Conservation (phyloP, 2,329 filamentous ascomycete species). For the Aspergillus clavatus region DNA sequence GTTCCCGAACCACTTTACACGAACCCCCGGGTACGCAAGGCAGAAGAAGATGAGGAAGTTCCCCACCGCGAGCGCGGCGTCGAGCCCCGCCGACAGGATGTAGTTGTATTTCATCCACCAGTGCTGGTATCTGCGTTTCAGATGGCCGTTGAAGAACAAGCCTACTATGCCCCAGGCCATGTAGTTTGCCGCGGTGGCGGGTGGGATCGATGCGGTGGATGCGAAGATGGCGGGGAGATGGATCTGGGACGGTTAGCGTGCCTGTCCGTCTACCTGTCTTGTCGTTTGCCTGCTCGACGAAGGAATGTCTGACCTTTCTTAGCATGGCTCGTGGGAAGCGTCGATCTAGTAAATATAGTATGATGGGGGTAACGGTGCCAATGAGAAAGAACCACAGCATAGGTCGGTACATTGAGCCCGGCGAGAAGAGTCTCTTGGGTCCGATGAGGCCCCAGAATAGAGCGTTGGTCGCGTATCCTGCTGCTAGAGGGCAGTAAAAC, state of each 20-base stretch:
- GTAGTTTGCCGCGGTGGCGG: conserved; percentile 63
- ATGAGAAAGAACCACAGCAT: conserved; percentile 66
- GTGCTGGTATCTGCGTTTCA: conserved; percentile 55
- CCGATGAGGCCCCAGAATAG: conserved; percentile 64
- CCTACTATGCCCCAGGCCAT: conserved; percentile 63
- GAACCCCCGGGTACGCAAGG: conserved; percentile 21
- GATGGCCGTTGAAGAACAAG: conserved; percentile 58
- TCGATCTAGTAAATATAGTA: conserved; percentile 54
- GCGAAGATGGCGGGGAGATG: conserved; percentile 11
- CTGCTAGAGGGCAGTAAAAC: conserved; percentile 2
- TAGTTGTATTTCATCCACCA: conserved; percentile 75
- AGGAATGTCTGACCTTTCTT: no score
- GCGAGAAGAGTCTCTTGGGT: conserved; percentile 60
- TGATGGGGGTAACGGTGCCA: conserved; percentile 55
- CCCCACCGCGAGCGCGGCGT: conserved; percentile 34
- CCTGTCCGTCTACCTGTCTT: no score
- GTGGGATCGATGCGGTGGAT: conserved; percentile 46
- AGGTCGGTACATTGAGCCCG: conserved; percentile 54
- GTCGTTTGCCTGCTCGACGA: no score
- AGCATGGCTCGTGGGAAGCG: conserved; percentile 56
- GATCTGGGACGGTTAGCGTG: conserved; percentile 7
- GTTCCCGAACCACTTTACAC: conserved; percentile 2
- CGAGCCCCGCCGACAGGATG: conserved; percentile 63
- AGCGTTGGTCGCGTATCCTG: conserved; percentile 3
- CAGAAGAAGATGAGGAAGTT: conserved; percentile 27